Evolutionary conservation across 768 basidiomycete species (phyloP), one percentile per base, ranked within the genome.

Genomic region (Boletus eberwhitei): DNA sequence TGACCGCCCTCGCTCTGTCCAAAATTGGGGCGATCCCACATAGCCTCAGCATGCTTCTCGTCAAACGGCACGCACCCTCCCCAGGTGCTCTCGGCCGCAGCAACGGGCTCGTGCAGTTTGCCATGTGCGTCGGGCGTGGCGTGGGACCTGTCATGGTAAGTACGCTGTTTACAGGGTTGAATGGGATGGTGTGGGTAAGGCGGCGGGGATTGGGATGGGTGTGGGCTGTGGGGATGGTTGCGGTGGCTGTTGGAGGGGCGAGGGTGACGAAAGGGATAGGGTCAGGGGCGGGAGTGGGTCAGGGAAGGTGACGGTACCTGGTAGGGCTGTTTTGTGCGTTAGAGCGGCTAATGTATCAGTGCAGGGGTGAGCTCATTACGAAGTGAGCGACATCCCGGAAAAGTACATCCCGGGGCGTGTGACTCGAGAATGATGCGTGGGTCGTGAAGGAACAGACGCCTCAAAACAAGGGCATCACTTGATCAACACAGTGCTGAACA

Each of bases 1-100:
- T 68, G 0, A 16, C 74, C 5, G 59, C 79, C 8, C 67, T 86
- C 47, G 57, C 66, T 0, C 56, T 79, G 8, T 76, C 77, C 17
- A 64, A 55, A 16, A n/a, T 60, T 4, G 62, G 32, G 0, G 46
- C 40, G 1, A 37, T 64, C 35, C 55, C 59, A 17, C 34, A 51
- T 7, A 86, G 83, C 7, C 68, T 83, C 42, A 83, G 76, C 62
- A 80, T 86, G 75, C 78, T 87, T 37, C 71, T 87, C n/a, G 75
- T 81, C 39, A 84, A 82, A 55, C 74, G 79, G 49, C 67, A 75
- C 44, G 72, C 46, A 0, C 45, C 45, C 8, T 47, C 45, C 3
- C 45, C 21, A 6, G 14, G 32, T 17, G 46, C 46, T 4, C 73
- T 86, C 6, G 84, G 84, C 0, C 74, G 77, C n/a, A 79, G 80